Evolutionary conservation across 352 stramenopile species (phyloP).

Genomic region (Elongisporangium prolatum): DNA sequence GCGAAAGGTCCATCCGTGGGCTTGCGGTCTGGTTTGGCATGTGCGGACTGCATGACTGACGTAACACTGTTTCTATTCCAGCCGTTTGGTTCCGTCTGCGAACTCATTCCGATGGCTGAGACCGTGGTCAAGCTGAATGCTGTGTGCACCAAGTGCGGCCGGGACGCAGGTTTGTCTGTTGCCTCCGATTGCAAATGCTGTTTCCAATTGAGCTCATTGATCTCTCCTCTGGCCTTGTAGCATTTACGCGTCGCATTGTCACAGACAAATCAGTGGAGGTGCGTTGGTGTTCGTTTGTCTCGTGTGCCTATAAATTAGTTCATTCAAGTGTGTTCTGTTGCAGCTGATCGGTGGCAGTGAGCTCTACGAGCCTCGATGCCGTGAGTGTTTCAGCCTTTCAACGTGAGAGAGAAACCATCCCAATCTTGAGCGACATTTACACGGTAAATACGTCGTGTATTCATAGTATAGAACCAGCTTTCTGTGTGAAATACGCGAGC

Average conservation of each 20-base stretch:
- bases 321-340: background rate
- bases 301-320: background rate
- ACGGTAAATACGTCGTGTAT: too few species aligned
- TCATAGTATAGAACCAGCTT: too few species aligned
- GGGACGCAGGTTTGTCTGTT: conserved; percentile 43
- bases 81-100: conserved; percentile 70
- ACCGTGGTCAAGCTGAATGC: conserved; percentile 83
- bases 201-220: too few species aligned
- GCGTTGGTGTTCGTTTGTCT: background rate
- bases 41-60: background rate
- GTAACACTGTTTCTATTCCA: too few species aligned
- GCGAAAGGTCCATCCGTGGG: conserved; percentile 33
- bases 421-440: too few species aligned
- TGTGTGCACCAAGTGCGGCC: conserved; percentile 75
- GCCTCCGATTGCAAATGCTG: too few species aligned
- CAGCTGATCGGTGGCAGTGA: conserved; percentile 77
- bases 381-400: conserved; percentile 55
- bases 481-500: too few species aligned
- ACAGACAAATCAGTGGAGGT: conserved; percentile 70
- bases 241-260: conserved; percentile 73
- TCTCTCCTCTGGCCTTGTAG: conserved; percentile 12
- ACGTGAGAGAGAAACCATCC: conserved; percentile 3
- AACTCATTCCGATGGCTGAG: conserved; percentile 69
- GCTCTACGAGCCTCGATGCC: conserved; percentile 76
- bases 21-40: background rate